phyloP scores from a whole-genome alignment of 106 monocot species.

The Vanilla planifolia region DNA sequence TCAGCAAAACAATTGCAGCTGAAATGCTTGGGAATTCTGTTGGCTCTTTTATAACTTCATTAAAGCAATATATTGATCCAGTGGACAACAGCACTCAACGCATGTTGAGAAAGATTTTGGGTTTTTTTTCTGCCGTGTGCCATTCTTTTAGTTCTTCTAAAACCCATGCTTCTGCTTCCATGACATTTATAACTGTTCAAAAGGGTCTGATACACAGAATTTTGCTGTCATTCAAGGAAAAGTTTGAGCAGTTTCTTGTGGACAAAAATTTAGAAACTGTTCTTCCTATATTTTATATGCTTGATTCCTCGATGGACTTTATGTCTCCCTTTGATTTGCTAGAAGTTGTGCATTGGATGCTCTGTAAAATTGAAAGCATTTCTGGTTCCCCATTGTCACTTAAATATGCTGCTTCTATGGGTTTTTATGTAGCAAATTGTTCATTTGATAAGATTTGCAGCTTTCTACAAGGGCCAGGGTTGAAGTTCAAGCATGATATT shows the following conservation, averaged over 20 bases:
- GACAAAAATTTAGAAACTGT: conserved; percentile 25
- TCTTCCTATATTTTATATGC: conserved; percentile 45
- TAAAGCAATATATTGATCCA: conserved; percentile 33
- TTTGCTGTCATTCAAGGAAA: conserved; percentile 36
- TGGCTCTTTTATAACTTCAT: conserved; percentile 16
- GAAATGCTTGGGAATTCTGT: conserved; percentile 17
- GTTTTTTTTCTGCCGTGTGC: conserved; percentile 18
- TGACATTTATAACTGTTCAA: conserved; percentile 25
- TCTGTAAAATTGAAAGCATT: conserved; percentile 32
- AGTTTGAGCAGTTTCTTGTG: conserved; percentile 29
- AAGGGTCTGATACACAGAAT: conserved; percentile 31
- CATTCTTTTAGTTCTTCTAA: conserved; percentile 9
- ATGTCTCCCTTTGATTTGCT: conserved; percentile 70
- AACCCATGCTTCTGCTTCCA: conserved; percentile 7
- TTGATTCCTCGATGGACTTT: conserved; percentile 36
- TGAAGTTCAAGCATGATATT: conserved; percentile 7
- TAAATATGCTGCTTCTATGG: conserved; percentile 28
- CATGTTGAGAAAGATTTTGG: conserved; percentile 36
- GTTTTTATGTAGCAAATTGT: conserved; percentile 45
- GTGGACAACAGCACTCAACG: conserved; percentile 36
- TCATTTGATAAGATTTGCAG: conserved; percentile 36
- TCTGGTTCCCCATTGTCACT: conserved; percentile 12
- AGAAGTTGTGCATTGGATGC: conserved; percentile 57
- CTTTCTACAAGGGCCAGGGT: conserved; percentile 13
- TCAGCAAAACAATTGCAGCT: conserved; percentile 7